Base-by-base conservation (phyloP, 768 basidiomycete species). In the Russula foetens region DNA sequence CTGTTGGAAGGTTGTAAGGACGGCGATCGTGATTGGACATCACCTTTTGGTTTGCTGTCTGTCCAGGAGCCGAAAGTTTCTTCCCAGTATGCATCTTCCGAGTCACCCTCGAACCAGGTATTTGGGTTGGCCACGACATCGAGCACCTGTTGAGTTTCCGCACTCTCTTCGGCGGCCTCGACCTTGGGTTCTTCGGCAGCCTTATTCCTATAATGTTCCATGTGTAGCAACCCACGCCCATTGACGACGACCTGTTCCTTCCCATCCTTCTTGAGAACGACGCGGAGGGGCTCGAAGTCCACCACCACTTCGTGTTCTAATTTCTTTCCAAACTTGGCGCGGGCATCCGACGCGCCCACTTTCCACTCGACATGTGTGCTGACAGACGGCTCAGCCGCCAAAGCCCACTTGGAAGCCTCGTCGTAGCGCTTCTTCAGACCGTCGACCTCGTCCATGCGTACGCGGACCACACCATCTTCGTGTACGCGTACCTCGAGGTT, bases 11-110 rank as follows among this genome's bases (percentile, higher is more conserved):
- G 44, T 26, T 24, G 26, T 23, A 19, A 46, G 44, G 52, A n/a
- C 12, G 24, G n/a, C 31, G 41, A 44, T 12, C 7, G 4, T 21
- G 41, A 7, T 2, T 15, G 11, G 31, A 63, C 68, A n/a, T 59
- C 67, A 95, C 96, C 96, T 77, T 97, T 98, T 0, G 96, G 96
- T 72, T 98, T 99, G 1, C 84, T 79, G 70, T 99, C 97, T 0
- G 86, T 92, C 87, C 92, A 95, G 5, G 86, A 81, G 24, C 75
- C 81, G 72, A 90, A 99, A 0, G 76, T 81, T 73, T 99, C 97
- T 61, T 95, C 91, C 88, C 92, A 99, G 70, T 81, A 87, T 28
- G 78, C 91, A 63, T 90, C 88, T 67, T 96, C 89, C 19, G 75
- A 74, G 12, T 90, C 86, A 14, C 92, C 92, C 70, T 96, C 95